Base-by-base conservation (phyloP, 441 rosid species). In the Populus hybrid region DNA sequence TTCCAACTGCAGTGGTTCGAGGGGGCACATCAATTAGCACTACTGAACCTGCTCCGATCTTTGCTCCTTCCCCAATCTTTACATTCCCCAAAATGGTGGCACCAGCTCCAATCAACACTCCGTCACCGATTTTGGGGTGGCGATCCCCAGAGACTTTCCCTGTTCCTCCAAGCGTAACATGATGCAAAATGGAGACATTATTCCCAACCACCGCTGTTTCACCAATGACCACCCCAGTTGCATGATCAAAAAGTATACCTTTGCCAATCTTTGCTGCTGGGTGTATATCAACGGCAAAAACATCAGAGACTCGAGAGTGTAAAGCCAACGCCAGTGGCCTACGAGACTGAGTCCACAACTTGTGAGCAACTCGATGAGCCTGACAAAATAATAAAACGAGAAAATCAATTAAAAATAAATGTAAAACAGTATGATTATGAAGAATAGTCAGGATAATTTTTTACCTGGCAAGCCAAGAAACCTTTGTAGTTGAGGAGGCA, bases 401-500 rank as follows among this genome's bases (percentile, higher is more conserved):
- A 65, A 65, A 65, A 12, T 46, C 57, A 46, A 46, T 12, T 46
- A 40, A 10, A 40, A 10, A 10, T 40, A 12, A 46, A 46, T 0
- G 18, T 4, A 4, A 46, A 46, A 14, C 6, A 46, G 57, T 14
- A 4, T 12, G 57, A 10, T 40, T 40, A 40, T 40, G 2, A 46
- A 46, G 57, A 14, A 12, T 46, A 14, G 2, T 14, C 5, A 23
- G 67, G 9, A 91, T 11, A 40, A 40, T 11, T 10, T 40, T 40
- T 3, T 40, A 40, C 98, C 97, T 95, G 99, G 77, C 95, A 93
- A 1, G 98, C 97, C 73, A 95, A 78, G 87, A 93, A 95, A 14
- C 99, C 99, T 84, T 95, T 95, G 79, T 92, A 95, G 81, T 95
- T 95, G 78, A 95, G 97, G 23, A 95, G 90, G 81, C 98, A 95